Conservation (phyloP, 352 stramenopile species). For the Pythium dissimile region DNA sequence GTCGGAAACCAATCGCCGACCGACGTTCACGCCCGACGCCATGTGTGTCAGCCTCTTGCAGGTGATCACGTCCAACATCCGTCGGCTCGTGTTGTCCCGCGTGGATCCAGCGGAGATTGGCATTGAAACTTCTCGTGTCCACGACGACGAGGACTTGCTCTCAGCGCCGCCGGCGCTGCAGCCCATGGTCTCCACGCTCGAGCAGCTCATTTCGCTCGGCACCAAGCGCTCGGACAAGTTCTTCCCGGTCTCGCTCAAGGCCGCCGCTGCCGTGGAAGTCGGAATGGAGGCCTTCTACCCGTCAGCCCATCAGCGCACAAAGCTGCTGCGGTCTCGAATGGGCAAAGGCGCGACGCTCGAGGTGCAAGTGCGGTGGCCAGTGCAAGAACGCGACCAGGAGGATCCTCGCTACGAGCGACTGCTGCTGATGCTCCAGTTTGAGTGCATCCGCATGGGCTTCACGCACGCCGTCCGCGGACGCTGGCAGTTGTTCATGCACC, state of each 20-base stretch:
- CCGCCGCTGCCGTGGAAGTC: conserved; percentile 77
- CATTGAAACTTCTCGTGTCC: conserved; percentile 35
- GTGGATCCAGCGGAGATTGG: conserved; percentile 75
- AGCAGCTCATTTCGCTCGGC: conserved; percentile 77
- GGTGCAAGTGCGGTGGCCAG: conserved; percentile 83
- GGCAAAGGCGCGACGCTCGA: conserved; percentile 79
- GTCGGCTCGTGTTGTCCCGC: conserved; percentile 72
- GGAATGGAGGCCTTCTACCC: conserved; percentile 87
- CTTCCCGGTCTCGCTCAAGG: conserved; percentile 80
- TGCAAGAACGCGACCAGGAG: conserved; percentile 84
- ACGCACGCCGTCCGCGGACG: conserved; percentile 68
- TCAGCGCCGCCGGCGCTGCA: conserved; percentile 60
- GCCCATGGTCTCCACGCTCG: conserved; percentile 56
- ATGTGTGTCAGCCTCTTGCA: conserved; percentile 71
- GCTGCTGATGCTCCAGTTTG: conserved; percentile 83
- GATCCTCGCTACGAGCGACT: conserved; percentile 84
- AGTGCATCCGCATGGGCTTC: conserved; percentile 74
- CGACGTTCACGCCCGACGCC: conserved; percentile 50
- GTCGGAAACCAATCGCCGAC: conserved; percentile 11
- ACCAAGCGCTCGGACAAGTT: conserved; percentile 78
- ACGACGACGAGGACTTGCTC: conserved; percentile 44
- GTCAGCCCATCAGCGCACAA: conserved; percentile 76
- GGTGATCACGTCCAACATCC: conserved; percentile 75
- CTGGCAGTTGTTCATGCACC: conserved; percentile 86
- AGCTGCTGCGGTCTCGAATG: conserved; percentile 80